A percentile compares a stretch with the other conserved stretches of the same genome.
Evolutionary conservation across 176 grass and related monocot genomes (phyloP).

Genomic region (Hsuehochloa calcarea): DNA sequence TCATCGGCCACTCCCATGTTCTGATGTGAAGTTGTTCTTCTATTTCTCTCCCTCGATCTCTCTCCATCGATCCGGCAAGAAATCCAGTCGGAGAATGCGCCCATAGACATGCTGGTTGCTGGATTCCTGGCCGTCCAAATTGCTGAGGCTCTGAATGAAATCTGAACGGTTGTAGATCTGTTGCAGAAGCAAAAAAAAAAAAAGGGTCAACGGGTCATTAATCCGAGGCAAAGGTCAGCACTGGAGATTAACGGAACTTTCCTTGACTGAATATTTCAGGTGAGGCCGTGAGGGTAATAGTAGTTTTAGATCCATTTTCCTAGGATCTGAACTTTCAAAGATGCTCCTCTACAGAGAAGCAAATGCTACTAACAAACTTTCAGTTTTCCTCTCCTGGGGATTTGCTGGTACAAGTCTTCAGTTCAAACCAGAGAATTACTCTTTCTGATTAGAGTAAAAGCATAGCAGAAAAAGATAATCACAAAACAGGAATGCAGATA

Average conservation of each 20-base stretch:
- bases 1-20: conserved; percentile 28
- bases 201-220: conserved; percentile 18
- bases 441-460: background rate
- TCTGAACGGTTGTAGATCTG: conserved; percentile 32
- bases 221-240: background rate
- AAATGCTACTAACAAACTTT: background rate
- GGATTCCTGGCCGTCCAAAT: conserved; percentile 46
- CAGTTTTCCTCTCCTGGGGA: background rate
- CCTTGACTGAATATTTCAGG: conserved; percentile 43
- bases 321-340: background rate
- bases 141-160: conserved; percentile 30
- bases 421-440: background rate
- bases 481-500: background rate
- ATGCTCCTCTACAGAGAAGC: background rate
- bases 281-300: background rate
- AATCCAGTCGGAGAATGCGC: conserved; percentile 7
- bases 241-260: background rate
- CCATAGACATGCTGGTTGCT: conserved; percentile 7
- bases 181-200: background rate
- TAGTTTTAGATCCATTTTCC: conserved; percentile 11
- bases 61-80: background rate
- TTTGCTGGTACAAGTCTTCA: background rate
- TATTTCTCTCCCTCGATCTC: background rate
- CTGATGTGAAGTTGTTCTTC: background rate
- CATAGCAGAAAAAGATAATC: background rate